These are phyloP conservation scores for Pinus taeda DNA, from an alignment of 75 land plant genomes.

Conservation along the genomic window DNA sequence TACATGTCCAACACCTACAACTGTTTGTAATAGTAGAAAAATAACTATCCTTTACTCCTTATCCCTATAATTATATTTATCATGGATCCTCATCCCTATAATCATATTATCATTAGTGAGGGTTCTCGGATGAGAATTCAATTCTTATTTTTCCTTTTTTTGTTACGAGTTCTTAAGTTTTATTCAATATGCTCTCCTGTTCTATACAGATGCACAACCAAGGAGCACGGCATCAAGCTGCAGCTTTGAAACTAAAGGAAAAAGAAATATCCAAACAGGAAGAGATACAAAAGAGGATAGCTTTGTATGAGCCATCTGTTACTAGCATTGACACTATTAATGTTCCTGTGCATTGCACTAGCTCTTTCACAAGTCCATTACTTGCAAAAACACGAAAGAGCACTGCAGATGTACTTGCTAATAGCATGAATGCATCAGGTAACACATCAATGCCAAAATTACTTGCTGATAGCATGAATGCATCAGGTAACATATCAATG, in stretches of 20 bases:
- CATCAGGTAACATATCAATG: conserved; percentile 3
- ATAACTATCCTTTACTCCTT: background rate
- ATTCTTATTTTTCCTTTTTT: background rate
- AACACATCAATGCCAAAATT: too few species aligned
- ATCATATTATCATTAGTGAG: background rate
- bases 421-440: conserved; percentile 4
- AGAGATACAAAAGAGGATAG: conserved; percentile 51
- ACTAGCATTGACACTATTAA: background rate
- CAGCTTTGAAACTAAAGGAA: conserved; percentile 42
- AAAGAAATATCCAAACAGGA: conserved; percentile 35
- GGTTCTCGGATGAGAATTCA: background rate
- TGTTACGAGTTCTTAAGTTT: background rate
- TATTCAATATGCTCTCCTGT: background rate
- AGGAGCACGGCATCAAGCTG: conserved; percentile 58
- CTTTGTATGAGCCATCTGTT: conserved; percentile 24
- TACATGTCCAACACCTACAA: too few species aligned
- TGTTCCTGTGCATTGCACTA: conserved; percentile 1
- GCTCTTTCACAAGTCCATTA: conserved; percentile 18
- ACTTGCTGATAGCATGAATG: conserved; percentile 9
- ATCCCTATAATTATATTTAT: background rate
- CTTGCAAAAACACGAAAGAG: conserved; percentile 29
- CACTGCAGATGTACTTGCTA: conserved; percentile 19
- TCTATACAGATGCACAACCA: conserved; percentile 47
- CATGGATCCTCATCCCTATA: background rate
- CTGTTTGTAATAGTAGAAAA: background rate